Percentiles rank a stretch among this genome's conserved stretches.
Conservation (phyloP, 176 grass and related monocot species). For the Hsuehochloa calcarea region DNA sequence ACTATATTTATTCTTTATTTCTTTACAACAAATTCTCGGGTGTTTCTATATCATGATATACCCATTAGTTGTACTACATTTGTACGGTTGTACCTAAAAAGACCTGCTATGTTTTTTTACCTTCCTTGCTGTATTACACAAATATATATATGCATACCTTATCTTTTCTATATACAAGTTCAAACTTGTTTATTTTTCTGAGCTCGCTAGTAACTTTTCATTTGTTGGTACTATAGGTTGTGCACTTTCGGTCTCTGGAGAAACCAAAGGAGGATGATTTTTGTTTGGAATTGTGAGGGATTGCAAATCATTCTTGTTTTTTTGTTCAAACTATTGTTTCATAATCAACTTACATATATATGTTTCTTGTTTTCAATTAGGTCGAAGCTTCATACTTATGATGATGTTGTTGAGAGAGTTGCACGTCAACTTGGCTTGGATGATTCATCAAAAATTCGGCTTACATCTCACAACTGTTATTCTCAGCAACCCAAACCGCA, state of each 20-base stretch:
- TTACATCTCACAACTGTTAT: constrained; percentile 98
- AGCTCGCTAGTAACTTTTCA: not conserved
- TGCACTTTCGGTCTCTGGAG: constrained; percentile 85
- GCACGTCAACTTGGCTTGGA: constrained; percentile 66
- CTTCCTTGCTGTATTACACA: constrained; percentile 7
- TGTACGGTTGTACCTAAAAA: not conserved
- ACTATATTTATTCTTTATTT: constrained; percentile 2
- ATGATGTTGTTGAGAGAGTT: constrained; percentile 95
- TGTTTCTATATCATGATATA: not conserved
- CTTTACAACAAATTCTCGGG: not conserved
- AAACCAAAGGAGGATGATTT: constrained; percentile 98
- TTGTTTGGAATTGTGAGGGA: constrained; percentile 82
- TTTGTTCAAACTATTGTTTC: not conserved
- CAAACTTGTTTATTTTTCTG: constrained; percentile 4
- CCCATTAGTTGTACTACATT: not conserved
- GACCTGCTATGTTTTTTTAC: not conserved
- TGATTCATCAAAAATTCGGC: constrained; percentile 93
- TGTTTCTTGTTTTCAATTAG: constrained; percentile 45
- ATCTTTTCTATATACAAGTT: not conserved
- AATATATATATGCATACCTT: constrained; percentile 1
- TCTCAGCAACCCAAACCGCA: constrained; percentile 99
- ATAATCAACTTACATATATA: constrained; percentile 1
- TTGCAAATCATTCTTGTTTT: constrained; percentile 4
- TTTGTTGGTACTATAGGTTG: constrained; percentile 54
- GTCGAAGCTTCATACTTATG: constrained; percentile 88